phyloP scores from a whole-genome alignment of 495 filamentous ascomycete species.

The Staphylotrichum longicolle region DNA sequence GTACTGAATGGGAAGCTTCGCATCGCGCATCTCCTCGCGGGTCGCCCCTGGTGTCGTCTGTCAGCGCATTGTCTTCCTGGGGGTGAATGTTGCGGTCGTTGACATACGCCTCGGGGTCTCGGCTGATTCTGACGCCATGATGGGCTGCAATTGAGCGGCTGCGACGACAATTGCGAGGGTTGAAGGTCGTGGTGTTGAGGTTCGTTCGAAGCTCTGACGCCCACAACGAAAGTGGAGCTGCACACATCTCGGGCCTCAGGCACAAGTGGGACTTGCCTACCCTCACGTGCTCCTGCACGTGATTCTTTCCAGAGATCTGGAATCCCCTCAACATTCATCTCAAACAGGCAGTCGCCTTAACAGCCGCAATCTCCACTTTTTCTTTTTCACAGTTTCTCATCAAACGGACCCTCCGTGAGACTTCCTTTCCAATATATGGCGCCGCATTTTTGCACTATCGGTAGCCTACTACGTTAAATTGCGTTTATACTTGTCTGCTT shows the following conservation, averaged over 20 bases:
- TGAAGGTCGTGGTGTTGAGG: slow-evolving; percentile 12
- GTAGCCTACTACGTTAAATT: no score
- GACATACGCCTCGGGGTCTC: slow-evolving; percentile 40
- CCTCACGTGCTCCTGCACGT: neutral
- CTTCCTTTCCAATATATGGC: no score
- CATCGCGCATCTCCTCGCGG: slow-evolving; percentile 87
- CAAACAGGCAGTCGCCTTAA: no score
- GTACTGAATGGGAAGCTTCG: slow-evolving; percentile 83
- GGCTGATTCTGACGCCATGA: slow-evolving; percentile 37
- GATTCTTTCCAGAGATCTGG: no score
- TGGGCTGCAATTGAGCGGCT: slow-evolving; percentile 32
- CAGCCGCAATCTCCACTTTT: no score
- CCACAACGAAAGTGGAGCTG: slow-evolving; percentile 4
- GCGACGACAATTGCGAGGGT: slow-evolving; percentile 30
- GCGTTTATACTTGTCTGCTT: no score
- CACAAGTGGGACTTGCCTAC: neutral
- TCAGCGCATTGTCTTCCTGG: slow-evolving; percentile 7
- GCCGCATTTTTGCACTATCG: no score
- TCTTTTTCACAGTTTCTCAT: no score
- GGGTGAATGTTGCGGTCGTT: neutral
- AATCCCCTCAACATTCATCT: no score
- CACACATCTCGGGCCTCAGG: neutral
- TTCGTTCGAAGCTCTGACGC: slow-evolving; percentile 6
- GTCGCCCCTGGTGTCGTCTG: slow-evolving; percentile 56
- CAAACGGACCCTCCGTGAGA: no score